These are phyloP conservation scores for Poa annua DNA, from an alignment of 176 grass and related monocot genomes.

Conservation along the genomic window DNA sequence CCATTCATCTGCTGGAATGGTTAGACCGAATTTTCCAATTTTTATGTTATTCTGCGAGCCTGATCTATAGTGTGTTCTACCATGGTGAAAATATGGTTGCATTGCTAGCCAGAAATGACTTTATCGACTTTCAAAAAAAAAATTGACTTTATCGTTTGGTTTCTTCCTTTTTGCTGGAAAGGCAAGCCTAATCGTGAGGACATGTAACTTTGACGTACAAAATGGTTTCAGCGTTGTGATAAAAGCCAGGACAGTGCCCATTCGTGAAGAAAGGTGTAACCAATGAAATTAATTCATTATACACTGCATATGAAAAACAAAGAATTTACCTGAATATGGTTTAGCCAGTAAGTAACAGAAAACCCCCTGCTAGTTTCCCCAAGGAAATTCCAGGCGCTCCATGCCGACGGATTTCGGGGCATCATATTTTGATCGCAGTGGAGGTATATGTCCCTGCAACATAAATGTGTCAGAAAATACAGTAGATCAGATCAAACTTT, in stretches of 20 bases:
- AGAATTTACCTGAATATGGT: constrained; percentile 16
- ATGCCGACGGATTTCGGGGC: neutral
- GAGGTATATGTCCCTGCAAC: constrained; percentile 6
- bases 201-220: neutral
- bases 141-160: no score
- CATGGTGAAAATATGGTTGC: neutral
- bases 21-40: neutral
- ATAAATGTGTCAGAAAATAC: neutral
- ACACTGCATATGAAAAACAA: neutral
- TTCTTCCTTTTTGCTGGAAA: no score
- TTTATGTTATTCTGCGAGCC: neutral
- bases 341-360: constrained; percentile 17
- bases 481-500: neutral
- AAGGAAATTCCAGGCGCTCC: constrained; percentile 15
- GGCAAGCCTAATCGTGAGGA: neutral
- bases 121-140: no score
- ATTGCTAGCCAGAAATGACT: no score
- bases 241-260: no score
- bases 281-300: neutral
- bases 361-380: neutral
- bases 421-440: constrained; percentile 12
- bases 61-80: neutral
- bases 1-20: neutral
- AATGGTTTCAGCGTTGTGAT: neutral
- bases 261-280: neutral